Base-by-base conservation (phyloP, 345 rosid genomes). In the Brassica carinata region DNA sequence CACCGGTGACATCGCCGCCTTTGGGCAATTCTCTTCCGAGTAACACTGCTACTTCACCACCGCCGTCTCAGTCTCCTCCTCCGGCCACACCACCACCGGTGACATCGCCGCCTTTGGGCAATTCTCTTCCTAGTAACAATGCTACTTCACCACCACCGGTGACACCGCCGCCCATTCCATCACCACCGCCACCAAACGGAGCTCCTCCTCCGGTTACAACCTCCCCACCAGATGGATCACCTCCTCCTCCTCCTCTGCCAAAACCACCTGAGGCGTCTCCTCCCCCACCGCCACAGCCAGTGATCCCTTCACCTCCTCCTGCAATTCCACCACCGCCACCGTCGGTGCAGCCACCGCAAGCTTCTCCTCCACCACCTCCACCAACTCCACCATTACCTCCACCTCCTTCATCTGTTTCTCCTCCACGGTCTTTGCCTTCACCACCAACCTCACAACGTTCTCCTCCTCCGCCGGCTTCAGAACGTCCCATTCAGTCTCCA, bases 121-220 rank as follows among this genome's bases (percentile, higher is more conserved):
- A 36, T 71, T 53, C 77, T 71, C 19, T 71, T 65, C 72, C 72
- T 2, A 72, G 62, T 65, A 72, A 11, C 3, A 79, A 61, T 68
- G 68, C 15, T 1, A 79, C 75, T 27, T 68, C 71, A 19, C 69
- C 78, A 69, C 79, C 79, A 48, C 73, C 73, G 2, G 64, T 71
- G 7, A 55, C 67, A 34, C 53, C 79, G 11, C 67, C 79, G 43
- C 70, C 53, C 8, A 55, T 70, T 74, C 66, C 79, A 3, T 64
- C 80, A 17, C 51, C 80, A n/a, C 75, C 71, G 2, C 79, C 83
- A 55, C 79, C 83, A 51, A 64, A 18, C 8, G 38, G 38, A 36
- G 79, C 76, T 53, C 69, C 82, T 75, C 79, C 83, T 75, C 83
- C 83, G 34, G 64, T 59, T 61, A 26, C 43, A 2, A 73, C 26